Evolutionary conservation across 331 rosid species (phyloP), one percentile per base, ranked within the genome.

Genomic region (Quercus phellos): DNA sequence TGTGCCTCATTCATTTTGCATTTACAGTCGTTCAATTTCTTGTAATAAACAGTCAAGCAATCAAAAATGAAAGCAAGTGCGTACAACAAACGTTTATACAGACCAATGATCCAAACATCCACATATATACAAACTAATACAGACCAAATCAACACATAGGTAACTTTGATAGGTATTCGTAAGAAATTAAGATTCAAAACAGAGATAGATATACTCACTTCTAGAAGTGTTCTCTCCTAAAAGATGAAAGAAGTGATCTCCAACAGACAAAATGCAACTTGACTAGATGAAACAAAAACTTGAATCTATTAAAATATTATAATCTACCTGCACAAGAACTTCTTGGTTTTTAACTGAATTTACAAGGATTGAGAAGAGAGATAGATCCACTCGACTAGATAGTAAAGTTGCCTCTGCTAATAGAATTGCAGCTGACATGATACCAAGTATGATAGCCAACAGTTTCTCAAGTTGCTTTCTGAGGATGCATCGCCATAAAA

Each of bases 321-420:
- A 71, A 70, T 71, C 59, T 84, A 94, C 99, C 99, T 94, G 99
- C 87, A 92, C 94, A 86, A 89, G 91, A 83, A 87, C 88, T 85
- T 94, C 99, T 86, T 83, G 89, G 38, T 85, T 80, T 82, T 84
- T 85, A 68, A 92, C 97, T 70, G 92, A 86, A 64, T 90, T 92
- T 77, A 94, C 87, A 61, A 91, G 97, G 84, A 94, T 85, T 12
- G 99, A 92, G 82, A 94, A 94, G 73, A 94, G 97, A 63, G 99
- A 94, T 63, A 94, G 87, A 91, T 94, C 89, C 58, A 92, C 89
- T 1, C 0, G 16, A 73, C 88, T 89, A 9, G 99, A 91, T 46
- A 94, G 92, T 68, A 92, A 90, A 60, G 98, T 94, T 80, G 99
- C 99, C 90, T 94, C 99, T 2, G 98, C 97, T 74, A 92, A 85